Percentiles rank a stretch among this genome's conserved stretches.
These are phyloP conservation scores for Colletotrichum sp. DNA, from an alignment of 2,329 filamentous ascomycete genomes.

Conservation along the genomic window DNA sequence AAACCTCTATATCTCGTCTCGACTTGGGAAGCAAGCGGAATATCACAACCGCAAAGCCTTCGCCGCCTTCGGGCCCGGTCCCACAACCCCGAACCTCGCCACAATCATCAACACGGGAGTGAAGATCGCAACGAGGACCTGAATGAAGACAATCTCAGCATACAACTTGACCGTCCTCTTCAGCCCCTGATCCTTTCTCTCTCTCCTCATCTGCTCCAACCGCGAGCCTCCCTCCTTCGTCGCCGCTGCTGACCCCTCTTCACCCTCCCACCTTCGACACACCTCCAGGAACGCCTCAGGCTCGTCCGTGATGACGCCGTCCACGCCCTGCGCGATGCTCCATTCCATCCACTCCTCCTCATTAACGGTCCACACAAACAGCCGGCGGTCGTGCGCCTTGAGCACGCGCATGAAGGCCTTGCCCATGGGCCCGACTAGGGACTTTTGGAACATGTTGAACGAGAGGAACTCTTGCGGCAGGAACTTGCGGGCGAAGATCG, in stretches of 20 bases:
- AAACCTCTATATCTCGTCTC: background rate
- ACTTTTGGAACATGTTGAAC: slow-evolving; percentile 78
- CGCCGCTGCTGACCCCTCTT: background rate
- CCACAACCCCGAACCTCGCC: slow-evolving; percentile 10
- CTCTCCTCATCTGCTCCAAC: background rate
- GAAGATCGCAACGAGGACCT: slow-evolving; percentile 2
- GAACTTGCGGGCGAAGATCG: slow-evolving; percentile 73
- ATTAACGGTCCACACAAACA: slow-evolving; percentile 91
- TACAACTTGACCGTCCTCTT: background rate
- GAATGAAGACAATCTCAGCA: background rate
- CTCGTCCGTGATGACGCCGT: slow-evolving; percentile 88
- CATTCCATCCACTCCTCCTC: slow-evolving; percentile 80
- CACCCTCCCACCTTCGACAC: slow-evolving; percentile 33
- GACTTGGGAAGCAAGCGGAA: background rate
- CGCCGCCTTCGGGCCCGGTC: background rate
- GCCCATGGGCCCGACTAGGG: slow-evolving; percentile 73
- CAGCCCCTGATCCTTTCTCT: background rate
- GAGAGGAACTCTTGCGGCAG: slow-evolving; percentile 68
- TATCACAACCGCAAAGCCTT: slow-evolving; percentile 10
- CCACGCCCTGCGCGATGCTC: slow-evolving; percentile 69
- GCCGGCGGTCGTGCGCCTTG: slow-evolving; percentile 47
- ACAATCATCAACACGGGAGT: slow-evolving; percentile 14
- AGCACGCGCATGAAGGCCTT: slow-evolving; percentile 68
- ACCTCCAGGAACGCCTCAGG: slow-evolving; percentile 71
- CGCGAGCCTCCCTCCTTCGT: background rate